phyloP scores from a whole-genome alignment of 208 protist species.

The Trypanosoma conorhini region DNA sequence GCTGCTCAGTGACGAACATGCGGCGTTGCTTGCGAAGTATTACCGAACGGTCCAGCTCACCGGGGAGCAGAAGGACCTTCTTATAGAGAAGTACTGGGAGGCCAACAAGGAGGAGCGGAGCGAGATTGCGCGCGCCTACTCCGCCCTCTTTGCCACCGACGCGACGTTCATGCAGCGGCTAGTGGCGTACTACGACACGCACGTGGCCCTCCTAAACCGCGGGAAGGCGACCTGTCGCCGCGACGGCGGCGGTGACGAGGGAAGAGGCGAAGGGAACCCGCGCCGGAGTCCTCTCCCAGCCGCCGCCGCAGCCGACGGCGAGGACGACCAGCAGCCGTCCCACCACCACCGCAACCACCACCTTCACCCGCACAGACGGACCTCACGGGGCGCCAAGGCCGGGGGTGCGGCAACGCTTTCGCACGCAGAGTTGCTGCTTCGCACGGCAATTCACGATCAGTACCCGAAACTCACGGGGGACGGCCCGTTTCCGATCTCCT shows the following conservation, averaged over 20 bases:
- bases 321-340: not conserved
- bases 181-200: slow-evolving; percentile 56
- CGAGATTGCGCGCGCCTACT: slow-evolving; percentile 73
- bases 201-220: not conserved
- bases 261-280: not conserved
- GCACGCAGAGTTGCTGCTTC: slow-evolving; percentile 78
- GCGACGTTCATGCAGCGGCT: slow-evolving; percentile 74
- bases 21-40: slow-evolving; percentile 65
- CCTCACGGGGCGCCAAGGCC: slow-evolving; percentile 1
- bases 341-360: no score
- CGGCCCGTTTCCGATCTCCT: slow-evolving; percentile 66
- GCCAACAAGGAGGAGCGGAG: slow-evolving; percentile 55
- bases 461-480: slow-evolving; percentile 65
- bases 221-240: not conserved
- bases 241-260: not conserved
- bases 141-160: slow-evolving; percentile 67
- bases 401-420: slow-evolving; percentile 19
- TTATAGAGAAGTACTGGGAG: slow-evolving; percentile 77
- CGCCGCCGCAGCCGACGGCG: no score
- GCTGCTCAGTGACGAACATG: slow-evolving; percentile 68
- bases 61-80: slow-evolving; percentile 56
- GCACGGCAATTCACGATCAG: slow-evolving; percentile 79
- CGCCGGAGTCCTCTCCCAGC: not conserved
- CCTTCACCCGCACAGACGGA: not conserved
- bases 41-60: slow-evolving; percentile 62